These are phyloP conservation scores for Delphinella strobiligena DNA, from an alignment of 2,329 filamentous ascomycete genomes.

Conservation along the genomic window DNA sequence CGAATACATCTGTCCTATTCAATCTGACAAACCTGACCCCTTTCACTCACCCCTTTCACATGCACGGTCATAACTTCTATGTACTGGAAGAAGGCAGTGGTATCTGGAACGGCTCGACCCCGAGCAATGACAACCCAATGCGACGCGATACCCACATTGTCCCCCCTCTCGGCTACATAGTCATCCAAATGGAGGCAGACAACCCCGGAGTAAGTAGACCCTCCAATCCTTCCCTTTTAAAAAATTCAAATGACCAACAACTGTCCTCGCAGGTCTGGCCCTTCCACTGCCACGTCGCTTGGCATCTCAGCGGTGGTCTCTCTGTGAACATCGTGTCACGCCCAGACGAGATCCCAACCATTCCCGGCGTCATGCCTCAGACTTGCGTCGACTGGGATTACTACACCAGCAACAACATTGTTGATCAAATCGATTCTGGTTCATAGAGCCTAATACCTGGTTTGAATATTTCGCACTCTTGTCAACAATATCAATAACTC, in stretches of 20 bases:
- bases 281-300: constrained; percentile 34
- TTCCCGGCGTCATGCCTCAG: constrained; percentile 39
- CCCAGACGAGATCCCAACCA: constrained; percentile 28
- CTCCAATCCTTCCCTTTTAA: neutral
- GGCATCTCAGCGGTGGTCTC: constrained; percentile 36
- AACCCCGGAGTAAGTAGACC: constrained; percentile 43
- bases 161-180: constrained; percentile 24
- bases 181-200: constrained; percentile 28
- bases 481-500: too few species aligned
- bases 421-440: constrained; percentile 42
- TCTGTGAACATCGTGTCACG: constrained; percentile 29
- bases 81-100: constrained; percentile 43
- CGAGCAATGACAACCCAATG: constrained; percentile 36
- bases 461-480: too few species aligned
- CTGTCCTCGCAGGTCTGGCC: constrained; percentile 13
- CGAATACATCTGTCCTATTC: constrained; percentile 39
- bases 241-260: neutral
- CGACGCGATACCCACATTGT: constrained; percentile 40
- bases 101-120: constrained; percentile 24
- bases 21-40: constrained; percentile 12
- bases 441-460: constrained; percentile 22
- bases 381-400: constrained; percentile 41
- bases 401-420: constrained; percentile 38
- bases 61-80: constrained; percentile 38
- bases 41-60: constrained; percentile 12